A percentile compares a stretch with the other conserved stretches of the same genome.
Evolutionary conservation across 1,284 basidiomycete genomes (phyloP).

Genomic region (Ustilago sp.): DNA sequence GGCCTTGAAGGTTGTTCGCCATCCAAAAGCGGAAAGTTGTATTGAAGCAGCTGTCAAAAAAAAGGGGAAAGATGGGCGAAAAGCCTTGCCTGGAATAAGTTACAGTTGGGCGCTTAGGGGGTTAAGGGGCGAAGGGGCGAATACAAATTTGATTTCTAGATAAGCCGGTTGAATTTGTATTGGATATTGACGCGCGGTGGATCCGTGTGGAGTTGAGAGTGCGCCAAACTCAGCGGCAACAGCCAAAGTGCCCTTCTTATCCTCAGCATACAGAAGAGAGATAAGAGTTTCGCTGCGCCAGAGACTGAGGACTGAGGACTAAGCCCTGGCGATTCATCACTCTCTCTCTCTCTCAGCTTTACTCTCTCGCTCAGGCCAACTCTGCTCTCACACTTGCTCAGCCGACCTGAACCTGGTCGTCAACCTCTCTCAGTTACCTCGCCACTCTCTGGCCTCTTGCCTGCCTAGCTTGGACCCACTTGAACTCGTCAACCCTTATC

Average conservation of each 20-base stretch:
- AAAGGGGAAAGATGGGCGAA: background rate
- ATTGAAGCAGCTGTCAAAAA: background rate
- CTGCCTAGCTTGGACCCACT: slow-evolving; percentile 1
- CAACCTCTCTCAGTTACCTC: background rate
- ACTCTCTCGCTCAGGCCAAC: slow-evolving; percentile 19
- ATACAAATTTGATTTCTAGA: slow-evolving; percentile 3
- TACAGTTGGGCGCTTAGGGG: background rate
- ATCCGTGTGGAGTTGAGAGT: slow-evolving; percentile 45
- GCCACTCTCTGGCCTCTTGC: too few relatives aligned
- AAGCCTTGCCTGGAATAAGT: background rate
- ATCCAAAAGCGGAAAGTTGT: slow-evolving; percentile 39
- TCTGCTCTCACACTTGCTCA: slow-evolving; percentile 10
- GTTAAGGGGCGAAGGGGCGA: background rate
- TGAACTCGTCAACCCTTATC: slow-evolving; percentile 16
- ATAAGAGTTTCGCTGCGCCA: slow-evolving; percentile 6
- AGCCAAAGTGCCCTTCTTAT: background rate
- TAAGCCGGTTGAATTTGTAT: background rate
- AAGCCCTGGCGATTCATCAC: background rate
- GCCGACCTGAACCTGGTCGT: slow-evolving; percentile 16
- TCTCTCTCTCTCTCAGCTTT: background rate
- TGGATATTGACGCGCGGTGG: slow-evolving; percentile 30
- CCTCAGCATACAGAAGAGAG: slow-evolving; percentile 13
- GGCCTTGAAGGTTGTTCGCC: slow-evolving; percentile 11
- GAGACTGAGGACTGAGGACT: background rate
- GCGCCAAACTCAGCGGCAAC: slow-evolving; percentile 24